Base-by-base conservation (phyloP, 139 green algal genomes). In the Marvania coccoides region DNA sequence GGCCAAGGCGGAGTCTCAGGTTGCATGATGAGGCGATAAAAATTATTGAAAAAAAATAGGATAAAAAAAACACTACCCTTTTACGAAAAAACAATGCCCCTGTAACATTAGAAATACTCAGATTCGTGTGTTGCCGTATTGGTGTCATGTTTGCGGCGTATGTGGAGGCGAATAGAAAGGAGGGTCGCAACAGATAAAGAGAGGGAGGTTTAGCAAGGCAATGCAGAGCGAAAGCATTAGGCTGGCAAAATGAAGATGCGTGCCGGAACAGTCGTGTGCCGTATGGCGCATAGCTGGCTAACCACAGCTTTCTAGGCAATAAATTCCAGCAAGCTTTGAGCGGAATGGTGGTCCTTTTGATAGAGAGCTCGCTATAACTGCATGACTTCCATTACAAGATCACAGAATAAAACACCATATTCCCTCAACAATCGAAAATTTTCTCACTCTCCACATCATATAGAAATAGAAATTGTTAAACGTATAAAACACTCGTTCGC, bases 1-100 rank as follows among this genome's bases (percentile, higher is more conserved):
- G 29, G 65, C 78, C 61, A 92, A 93, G 82, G 88, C 88, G 6
- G 75, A 70, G 71, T 42, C 71, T 75, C 26, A 51, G 47, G 38
- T 35, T 65, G 61, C 34, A 68, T 66, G 42, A 54, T 57, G 19
- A 68, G 28, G 42, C 46, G 61, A 51, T 34, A 68, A 67, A 12
- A 67, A 53, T 12, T 59, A 58, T 65, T 58, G 46, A 47, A 61
- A 61, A 61, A 23, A 19, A 19, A 60, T 59, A 65, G 12, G n/a
- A 67, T 59, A 67, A 19, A 65, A 65, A 58, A 65, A 57, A 65
- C 10, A 9, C 34, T 65, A 51, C 42, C 42, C 42, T n/a, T n/a
- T n/a, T n/a, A n/a, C n/a, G n/a, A n/a, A n/a, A n/a, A n/a, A n/a
- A n/a, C n/a, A n/a, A n/a, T n/a, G n/a, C n/a, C n/a, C n/a, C n/a